phyloP scores from a whole-genome alignment of 73 alveolate species.

The Breviolum minutum region DNA sequence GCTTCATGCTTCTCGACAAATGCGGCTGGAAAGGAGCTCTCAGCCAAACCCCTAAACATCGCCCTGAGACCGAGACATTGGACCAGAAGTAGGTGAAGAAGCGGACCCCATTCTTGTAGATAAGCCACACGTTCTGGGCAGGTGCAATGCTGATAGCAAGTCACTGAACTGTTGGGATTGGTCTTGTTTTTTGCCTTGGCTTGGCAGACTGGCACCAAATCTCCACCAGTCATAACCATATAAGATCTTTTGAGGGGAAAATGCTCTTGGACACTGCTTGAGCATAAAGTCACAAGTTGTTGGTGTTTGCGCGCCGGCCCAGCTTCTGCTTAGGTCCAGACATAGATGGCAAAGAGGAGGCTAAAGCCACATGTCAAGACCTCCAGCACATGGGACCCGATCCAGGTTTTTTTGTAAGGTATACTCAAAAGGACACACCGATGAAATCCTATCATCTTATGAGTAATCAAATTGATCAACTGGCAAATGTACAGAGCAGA shows the following conservation, averaged over 20 bases:
- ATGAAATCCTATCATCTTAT: neutral
- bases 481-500: too few relatives aligned
- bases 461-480: neutral
- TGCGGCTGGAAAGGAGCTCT: neutral
- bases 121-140: conserved; percentile 61
- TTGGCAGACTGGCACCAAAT: too few relatives aligned
- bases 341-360: conserved; percentile 81
- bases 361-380: conserved; percentile 84
- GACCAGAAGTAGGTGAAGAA: conserved; percentile 93
- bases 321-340: neutral
- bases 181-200: neutral
- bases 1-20: neutral
- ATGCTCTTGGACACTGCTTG: too few relatives aligned
- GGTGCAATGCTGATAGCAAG: neutral
- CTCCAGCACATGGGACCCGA: neutral
- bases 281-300: too few relatives aligned
- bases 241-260: too few relatives aligned
- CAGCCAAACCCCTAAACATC: too few relatives aligned
- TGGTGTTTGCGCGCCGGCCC: neutral
- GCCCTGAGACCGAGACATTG: conserved; percentile 11
- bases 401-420: neutral
- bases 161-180: neutral
- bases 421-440: neutral
- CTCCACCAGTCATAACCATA: too few relatives aligned
- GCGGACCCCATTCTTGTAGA: conserved; percentile 88